phyloP scores from a whole-genome alignment of 2,329 filamentous ascomycete species.

The Fusarium sp. region DNA sequence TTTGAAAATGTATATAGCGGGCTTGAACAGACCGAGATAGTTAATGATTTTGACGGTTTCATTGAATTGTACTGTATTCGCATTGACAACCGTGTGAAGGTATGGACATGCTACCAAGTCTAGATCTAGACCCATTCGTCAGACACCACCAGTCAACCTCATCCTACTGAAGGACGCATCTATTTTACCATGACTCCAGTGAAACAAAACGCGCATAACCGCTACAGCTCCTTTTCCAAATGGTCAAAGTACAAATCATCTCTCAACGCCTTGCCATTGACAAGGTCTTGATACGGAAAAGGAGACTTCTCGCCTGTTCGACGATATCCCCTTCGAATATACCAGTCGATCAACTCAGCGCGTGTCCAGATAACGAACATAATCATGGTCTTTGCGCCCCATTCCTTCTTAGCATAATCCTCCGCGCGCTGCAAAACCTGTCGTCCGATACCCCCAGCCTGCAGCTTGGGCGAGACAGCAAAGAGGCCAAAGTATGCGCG shows the following conservation, averaged over 20 bases:
- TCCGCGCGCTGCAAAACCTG: conserved; percentile 57
- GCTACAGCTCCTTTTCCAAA: conserved; percentile 54
- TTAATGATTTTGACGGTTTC: conserved; percentile 23
- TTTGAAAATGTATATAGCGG: conserved; percentile 42
- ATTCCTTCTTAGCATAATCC: conserved; percentile 48
- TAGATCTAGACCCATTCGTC: background rate
- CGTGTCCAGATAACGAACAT: conserved; percentile 59
- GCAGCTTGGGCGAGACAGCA: conserved; percentile 56
- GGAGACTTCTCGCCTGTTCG: conserved; percentile 53
- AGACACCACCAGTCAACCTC: background rate
- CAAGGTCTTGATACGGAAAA: conserved; percentile 56
- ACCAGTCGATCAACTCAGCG: conserved; percentile 59
- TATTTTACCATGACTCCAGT: background rate
- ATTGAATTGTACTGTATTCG: conserved; percentile 18
- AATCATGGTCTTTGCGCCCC: conserved; percentile 52
- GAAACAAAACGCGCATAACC: background rate
- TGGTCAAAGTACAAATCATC: conserved; percentile 58
- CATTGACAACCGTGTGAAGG: background rate
- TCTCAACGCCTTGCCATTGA: conserved; percentile 51
- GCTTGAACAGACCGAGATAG: conserved; percentile 29
- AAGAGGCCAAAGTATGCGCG: conserved; percentile 60
- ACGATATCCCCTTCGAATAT: conserved; percentile 56
- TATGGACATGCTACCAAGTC: background rate
- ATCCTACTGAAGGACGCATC: background rate
- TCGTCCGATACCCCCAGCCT: conserved; percentile 58